Percentiles rank a stretch among this genome's conserved stretches.
Evolutionary conservation across 2,329 filamentous ascomycete species (phyloP).

Genomic region (Neopestalotiopsis clavispora): DNA sequence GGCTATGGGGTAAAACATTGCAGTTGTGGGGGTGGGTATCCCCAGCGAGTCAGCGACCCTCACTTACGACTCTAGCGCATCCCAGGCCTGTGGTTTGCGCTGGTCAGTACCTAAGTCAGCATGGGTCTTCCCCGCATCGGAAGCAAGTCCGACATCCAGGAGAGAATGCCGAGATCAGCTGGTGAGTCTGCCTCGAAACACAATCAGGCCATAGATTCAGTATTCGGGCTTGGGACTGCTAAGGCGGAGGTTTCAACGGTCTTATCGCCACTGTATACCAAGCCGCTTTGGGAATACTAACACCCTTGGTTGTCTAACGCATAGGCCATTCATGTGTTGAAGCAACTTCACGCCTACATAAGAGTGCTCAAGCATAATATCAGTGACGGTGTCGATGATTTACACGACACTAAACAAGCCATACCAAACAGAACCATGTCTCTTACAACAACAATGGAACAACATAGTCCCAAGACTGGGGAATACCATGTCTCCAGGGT

Average conservation of each 20-base stretch:
- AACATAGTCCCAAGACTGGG: background rate
- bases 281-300: background rate
- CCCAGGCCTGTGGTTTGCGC: background rate
- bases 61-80: background rate
- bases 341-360: background rate
- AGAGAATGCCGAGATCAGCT: conserved; percentile 5
- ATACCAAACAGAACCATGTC: background rate
- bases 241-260: background rate
- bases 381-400: background rate
- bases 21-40: conserved; percentile 4
- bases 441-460: background rate
- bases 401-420: background rate
- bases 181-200: background rate
- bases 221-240: background rate
- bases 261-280: background rate
- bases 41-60: background rate
- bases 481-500: conserved; percentile 15
- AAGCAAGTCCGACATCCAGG: conserved; percentile 6
- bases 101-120: background rate
- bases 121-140: conserved; percentile 4
- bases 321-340: background rate
- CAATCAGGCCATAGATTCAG: background rate
- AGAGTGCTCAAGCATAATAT: background rate
- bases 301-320: background rate
- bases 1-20: conserved; percentile 1